Conservation (phyloP, 306 rosid genomes). For the Vigna angularis region DNA sequence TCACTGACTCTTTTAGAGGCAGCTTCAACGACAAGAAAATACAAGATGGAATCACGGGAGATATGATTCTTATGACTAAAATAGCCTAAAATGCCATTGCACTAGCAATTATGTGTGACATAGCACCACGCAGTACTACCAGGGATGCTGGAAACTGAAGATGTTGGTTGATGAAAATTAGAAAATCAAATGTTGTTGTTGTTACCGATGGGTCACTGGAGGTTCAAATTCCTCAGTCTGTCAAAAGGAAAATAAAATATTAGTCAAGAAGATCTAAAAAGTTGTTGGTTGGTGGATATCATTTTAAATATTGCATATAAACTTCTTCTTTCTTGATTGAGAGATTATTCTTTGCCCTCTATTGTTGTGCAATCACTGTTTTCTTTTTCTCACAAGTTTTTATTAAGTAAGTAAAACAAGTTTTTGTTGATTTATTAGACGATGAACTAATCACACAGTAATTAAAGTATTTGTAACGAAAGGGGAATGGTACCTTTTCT, state of each 20-base stretch:
- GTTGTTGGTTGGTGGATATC: not conserved
- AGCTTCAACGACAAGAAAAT: conserved; percentile 42
- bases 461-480: not conserved
- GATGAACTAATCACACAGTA: too few species aligned
- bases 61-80: conserved; percentile 51
- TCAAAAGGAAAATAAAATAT: conserved; percentile 18
- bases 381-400: too few species aligned
- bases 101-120: conserved; percentile 41
- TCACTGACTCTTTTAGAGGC: conserved; percentile 37
- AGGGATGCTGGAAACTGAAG: conserved; percentile 8
- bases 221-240: conserved; percentile 79
- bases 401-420: too few species aligned
- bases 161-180: conserved; percentile 31
- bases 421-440: too few species aligned
- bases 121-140: conserved; percentile 25
- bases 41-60: conserved; percentile 45
- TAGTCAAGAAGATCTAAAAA: conserved; percentile 12
- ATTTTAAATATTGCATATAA: not conserved
- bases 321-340: conserved; percentile 9
- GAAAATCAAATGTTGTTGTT: conserved; percentile 40
- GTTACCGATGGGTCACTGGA: conserved; percentile 54
- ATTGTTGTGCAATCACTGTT: not conserved
- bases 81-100: conserved; percentile 45
- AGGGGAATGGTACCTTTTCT: conserved; percentile 62
- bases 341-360: not conserved